Evolutionary conservation across 805 yeast genomes (phyloP).

Genomic region (Limtongia smithiae): DNA sequence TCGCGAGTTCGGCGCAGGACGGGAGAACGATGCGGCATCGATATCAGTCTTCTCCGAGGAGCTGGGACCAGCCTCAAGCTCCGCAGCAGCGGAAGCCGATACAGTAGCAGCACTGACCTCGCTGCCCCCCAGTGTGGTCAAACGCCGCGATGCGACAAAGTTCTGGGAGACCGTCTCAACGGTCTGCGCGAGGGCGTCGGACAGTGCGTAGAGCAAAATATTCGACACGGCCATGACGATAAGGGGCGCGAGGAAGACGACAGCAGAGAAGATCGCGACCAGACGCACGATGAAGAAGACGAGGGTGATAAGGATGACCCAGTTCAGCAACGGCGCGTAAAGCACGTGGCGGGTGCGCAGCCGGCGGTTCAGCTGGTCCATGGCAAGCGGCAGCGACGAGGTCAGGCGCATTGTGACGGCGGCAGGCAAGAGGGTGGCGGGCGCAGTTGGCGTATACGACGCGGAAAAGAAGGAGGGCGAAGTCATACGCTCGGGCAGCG

Average conservation of each 20-base stretch:
- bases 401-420: conserved; percentile 2
- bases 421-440: conserved; percentile 15
- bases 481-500: conserved; percentile 15
- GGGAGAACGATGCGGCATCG: conserved; percentile 7
- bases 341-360: conserved; percentile 20
- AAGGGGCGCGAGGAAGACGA: conserved; percentile 60
- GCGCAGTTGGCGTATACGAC: conserved; percentile 20
- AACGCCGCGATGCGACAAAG: conserved; percentile 24
- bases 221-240: conserved; percentile 81
- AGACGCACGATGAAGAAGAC: conserved; percentile 36
- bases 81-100: conserved; percentile 9
- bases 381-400: conserved; percentile 16
- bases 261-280: conserved; percentile 33
- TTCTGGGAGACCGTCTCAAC: conserved; percentile 43
- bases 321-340: conserved; percentile 37
- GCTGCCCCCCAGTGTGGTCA: conserved; percentile 15
- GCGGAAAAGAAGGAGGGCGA: conserved; percentile 27
- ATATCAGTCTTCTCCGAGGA: too few relatives aligned
- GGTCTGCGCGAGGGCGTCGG: conserved; percentile 86
- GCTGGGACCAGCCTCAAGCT: conserved; percentile 1
- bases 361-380: conserved; percentile 10
- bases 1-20: neutral
- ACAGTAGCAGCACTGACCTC: too few relatives aligned
- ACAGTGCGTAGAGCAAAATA: conserved; percentile 77
- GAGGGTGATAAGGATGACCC: conserved; percentile 37